These are phyloP conservation scores for Scutellaria minor DNA, from an alignment of 257 asterid genomes.

Conservation along the genomic window DNA sequence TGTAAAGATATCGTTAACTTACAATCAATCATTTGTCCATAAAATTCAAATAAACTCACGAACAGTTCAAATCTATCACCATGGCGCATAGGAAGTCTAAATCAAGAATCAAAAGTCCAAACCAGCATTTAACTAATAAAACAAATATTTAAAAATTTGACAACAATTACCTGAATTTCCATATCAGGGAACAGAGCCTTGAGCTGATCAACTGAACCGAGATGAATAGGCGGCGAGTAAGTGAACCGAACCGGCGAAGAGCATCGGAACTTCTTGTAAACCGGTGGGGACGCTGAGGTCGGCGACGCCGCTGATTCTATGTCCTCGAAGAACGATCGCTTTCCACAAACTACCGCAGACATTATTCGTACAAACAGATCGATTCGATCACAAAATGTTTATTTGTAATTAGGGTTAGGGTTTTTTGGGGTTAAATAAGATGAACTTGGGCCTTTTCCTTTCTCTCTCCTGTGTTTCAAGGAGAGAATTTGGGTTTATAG, in stretches of 20 bases:
- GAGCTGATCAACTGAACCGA: conserved; percentile 51
- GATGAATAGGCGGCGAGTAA: conserved; percentile 42
- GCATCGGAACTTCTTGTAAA: conserved; percentile 64
- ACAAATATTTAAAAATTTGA: neutral
- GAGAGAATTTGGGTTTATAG: neutral
- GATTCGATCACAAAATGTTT: neutral
- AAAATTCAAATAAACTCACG: neutral
- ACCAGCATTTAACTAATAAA: neutral
- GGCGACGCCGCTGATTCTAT: conserved; percentile 56
- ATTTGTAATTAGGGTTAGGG: too few species aligned
- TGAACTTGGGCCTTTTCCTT: neutral
- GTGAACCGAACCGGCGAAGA: conserved; percentile 58
- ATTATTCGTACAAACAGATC: conserved; percentile 46
- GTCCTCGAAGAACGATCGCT: conserved; percentile 85
- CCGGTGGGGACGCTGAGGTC: conserved; percentile 55
- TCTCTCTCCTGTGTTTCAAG: neutral
- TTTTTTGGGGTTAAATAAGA: neutral
- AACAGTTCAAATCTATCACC: conserved; percentile 19
- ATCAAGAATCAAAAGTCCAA: neutral
- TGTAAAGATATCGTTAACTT: neutral
- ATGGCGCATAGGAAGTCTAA: conserved; percentile 1
- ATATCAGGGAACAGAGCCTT: conserved; percentile 61
- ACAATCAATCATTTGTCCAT: neutral
- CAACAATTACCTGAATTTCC: conserved; percentile 50
- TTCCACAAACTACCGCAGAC: conserved; percentile 84